Percentiles rank a stretch among this genome's conserved stretches.
These are phyloP conservation scores for Aspergillus sclerotiicarbonarius DNA, from an alignment of 495 filamentous ascomycete species.

Conservation along the genomic window DNA sequence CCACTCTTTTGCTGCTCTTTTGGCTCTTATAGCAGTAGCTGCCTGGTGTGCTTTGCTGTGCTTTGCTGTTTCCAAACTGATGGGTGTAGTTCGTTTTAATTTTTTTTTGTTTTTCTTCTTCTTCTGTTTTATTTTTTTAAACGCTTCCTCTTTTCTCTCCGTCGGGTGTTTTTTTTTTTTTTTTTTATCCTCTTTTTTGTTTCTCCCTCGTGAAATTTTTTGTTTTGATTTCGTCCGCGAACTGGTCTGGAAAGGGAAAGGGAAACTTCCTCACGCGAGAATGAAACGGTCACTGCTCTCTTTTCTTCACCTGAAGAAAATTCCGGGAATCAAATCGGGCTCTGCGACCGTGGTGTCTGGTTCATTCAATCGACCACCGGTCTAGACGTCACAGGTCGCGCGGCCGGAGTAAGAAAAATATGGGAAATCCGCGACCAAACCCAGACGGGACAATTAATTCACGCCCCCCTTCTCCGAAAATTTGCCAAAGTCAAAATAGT, in stretches of 20 bases:
- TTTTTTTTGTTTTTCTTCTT: background rate
- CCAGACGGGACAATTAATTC: constrained; percentile 1
- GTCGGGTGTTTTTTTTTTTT: constrained; percentile 2
- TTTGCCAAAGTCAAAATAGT: constrained; percentile 9
- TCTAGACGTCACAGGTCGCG: background rate
- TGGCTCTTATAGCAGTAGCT: background rate
- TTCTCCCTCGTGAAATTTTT: background rate
- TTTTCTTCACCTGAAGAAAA: constrained; percentile 1
- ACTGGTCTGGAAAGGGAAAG: background rate
- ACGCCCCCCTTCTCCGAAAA: background rate
- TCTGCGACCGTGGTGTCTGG: constrained; percentile 8
- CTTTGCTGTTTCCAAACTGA: constrained; percentile 1
- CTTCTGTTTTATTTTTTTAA: background rate
- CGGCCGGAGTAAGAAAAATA: background rate
- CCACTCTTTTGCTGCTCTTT: background rate
- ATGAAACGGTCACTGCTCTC: constrained; percentile 1
- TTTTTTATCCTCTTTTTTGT: constrained; percentile 2
- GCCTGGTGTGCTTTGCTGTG: background rate
- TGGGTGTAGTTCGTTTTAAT: background rate
- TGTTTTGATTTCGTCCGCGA: background rate
- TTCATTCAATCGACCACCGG: constrained; percentile 8
- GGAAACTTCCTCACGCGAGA: background rate
- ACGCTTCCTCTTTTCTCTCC: constrained; percentile 5
- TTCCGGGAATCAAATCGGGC: background rate
- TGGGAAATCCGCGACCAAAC: background rate